Base-by-base conservation (phyloP, 2,329 filamentous ascomycete species). In the Ascochyta viciae-villosae region DNA sequence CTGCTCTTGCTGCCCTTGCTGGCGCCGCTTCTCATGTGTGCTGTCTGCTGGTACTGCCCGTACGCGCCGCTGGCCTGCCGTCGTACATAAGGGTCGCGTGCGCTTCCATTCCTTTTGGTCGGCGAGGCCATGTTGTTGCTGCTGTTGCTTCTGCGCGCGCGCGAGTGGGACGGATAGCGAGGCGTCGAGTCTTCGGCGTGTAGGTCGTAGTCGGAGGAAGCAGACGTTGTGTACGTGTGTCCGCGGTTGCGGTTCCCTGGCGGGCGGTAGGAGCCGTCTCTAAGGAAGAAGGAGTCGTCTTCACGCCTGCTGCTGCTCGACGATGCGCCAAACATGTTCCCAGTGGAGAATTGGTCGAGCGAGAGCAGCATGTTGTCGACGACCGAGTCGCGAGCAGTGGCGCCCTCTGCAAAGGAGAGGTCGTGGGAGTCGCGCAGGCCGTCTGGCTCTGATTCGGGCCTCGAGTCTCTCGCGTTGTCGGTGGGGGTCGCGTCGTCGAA, bases 301-400 rank as follows among this genome's bases (percentile, higher is more conserved):
- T 57, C 49, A 16, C 49, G 43, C 33, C 54, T 24, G 54, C 34
- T 24, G 54, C 34, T 37, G 54, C 40, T 49, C 55, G 50, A 46
- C 3, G 54, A 53, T 16, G 47, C 26, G 52, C 60, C 50, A n/a
- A 67, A 65, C 57, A 66, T 47, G 55, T 59, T 53, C 4, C 58
- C 62, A 0, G 65, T 58, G 2, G 71, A 62, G 44, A 76, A 69
- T 75, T 94, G 90, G 77, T 96, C 94, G 62, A 99, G 87, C 37
- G 93, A 96, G 63, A 95, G 82, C 58, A 98, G 87, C 89, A 99
- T 95, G 76, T 97, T 96, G 76, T 95, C 90, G 57, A 99, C 92
- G 64, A 99, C 87, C 33, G 93, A 97, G 72, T 96, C 91, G 65
- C 94, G 87, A 13, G 64, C 61, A 16, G 56, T 66, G 37, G 90